Base-by-base conservation (phyloP, 345 rosid genomes). In the Rhodomyrtus tomentosa region DNA sequence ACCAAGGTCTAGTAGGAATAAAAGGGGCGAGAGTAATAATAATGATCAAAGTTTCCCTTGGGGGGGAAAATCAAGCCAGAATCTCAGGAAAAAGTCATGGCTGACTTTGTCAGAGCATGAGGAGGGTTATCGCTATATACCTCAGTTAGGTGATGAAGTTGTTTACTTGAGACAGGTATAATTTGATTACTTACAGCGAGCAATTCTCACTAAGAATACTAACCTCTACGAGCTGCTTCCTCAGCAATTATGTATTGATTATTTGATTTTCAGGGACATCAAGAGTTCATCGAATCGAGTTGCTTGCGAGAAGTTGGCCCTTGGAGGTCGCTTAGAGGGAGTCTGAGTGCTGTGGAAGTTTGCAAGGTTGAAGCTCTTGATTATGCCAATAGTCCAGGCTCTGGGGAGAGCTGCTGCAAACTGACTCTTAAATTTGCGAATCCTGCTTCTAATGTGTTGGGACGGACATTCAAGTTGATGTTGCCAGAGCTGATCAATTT, bases 361-460 rank as follows among this genome's bases (percentile, higher is more conserved):
- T 97, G 99, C 91, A 95, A 89, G 89, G 91, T 95, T 82, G 96
- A 90, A 87, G 87, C 83, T 84, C 96, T 96, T 52, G 89, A 90
- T 85, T 97, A 97, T 87, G 92, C 94, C 73, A 89, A 95, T 38
- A 87, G 91, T 87, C 93, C 98, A 10, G 99, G 98, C 89, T 95
- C 99, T 85, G 99, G 99, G 40, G 99, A 97, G 52, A 87, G 96
- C 92, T 95, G 99, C 91, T 97, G 99, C 86, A 95, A 95, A 92
- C 87, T 97, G 89, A 93, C 89, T n/a, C 98, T 97, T 48, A 91
- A 86, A 90, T 95, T 95, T 88, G 82, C 92, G 51, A 98, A 94
- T 91, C 90, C 91, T 85, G 86, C 91, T 51, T 93, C 99, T 24
- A 51, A 88, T 21, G 93, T 88, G 83, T 89, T 74, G 83, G 91